Conservation (phyloP, 306 rosid genomes). For the peach (Prunus persica) region Prunus_persica_NCBIv2 NC_034015.1:4341501-4342000, state of each 20-base stretch:
- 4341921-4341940: constrained; percentile 31
- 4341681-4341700: background rate
- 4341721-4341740: background rate
- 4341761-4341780: background rate
- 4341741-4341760: background rate
- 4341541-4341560: too few relatives aligned
- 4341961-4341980: constrained; percentile 43
- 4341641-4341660: background rate
- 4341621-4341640: too few relatives aligned
- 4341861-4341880: background rate
- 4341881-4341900: constrained; percentile 19
- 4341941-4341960: constrained; percentile 53
- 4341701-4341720: background rate
- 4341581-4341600: too few relatives aligned
- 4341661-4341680: background rate
- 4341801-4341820: background rate
- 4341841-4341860: background rate
- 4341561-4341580: too few relatives aligned
- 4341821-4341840: background rate
- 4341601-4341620: too few relatives aligned
- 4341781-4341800: background rate
- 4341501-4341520: too few relatives aligned
- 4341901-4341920: constrained; percentile 44
- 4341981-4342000: constrained; percentile 32
- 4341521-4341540: too few relatives aligned